These are phyloP conservation scores for Przewalskia tangutica DNA, from an alignment of 257 asterid species.

Conservation along the genomic window DNA sequence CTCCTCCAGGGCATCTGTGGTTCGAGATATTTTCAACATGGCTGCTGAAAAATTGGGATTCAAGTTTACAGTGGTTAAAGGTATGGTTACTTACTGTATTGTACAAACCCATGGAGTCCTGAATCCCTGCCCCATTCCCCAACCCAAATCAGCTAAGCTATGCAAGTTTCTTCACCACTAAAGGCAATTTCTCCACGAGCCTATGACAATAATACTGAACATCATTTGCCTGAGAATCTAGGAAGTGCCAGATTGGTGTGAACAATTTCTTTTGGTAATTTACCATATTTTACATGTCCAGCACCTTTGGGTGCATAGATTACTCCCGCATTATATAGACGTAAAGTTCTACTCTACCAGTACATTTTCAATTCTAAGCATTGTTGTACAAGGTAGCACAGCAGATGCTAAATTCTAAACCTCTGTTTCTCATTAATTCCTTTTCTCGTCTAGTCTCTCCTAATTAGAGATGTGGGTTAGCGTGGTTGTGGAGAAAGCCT, in stretches of 20 bases:
- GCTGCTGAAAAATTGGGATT: constrained; percentile 91
- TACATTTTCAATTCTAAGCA: not conserved
- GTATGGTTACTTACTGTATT: constrained; percentile 17
- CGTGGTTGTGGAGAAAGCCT: not conserved
- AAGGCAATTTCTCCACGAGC: not conserved
- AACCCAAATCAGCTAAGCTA: not conserved
- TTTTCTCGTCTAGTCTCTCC: not conserved
- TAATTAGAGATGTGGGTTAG: not conserved
- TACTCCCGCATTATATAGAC: not conserved
- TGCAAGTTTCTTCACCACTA: not conserved
- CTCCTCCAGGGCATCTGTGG: constrained; percentile 53
- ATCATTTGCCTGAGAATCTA: not conserved
- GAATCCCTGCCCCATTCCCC: not conserved
- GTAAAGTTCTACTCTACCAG: not conserved
- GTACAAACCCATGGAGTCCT: not conserved
- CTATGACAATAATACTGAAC: not conserved
- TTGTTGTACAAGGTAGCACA: not conserved
- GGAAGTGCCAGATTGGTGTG: not conserved
- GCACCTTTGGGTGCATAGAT: not conserved
- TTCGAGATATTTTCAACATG: constrained; percentile 64
- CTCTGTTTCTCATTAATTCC: not conserved
- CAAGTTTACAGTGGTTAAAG: constrained; percentile 42
- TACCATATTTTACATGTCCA: not conserved
- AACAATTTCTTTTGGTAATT: not conserved
- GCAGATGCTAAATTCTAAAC: constrained; percentile 3